Evolutionary conservation across 257 asterid species (phyloP), one percentile per base, ranked within the genome.

Genomic region (Hygrophila difformis): DNA sequence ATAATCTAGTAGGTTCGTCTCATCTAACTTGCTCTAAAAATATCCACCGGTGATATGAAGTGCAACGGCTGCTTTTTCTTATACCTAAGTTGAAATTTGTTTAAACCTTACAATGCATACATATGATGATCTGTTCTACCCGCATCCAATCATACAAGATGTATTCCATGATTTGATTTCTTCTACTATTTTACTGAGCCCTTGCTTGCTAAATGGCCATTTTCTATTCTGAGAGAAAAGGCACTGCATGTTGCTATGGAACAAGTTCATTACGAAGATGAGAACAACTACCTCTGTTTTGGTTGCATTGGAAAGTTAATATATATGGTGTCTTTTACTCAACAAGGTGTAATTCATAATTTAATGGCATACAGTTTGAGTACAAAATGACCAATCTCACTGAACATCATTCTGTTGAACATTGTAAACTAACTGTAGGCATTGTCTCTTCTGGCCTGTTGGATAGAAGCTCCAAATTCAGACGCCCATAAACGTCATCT

Each of bases 381-480:
- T 18, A 8, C 7, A 41, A 6, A 7, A 15, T 13, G 2, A 10
- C 12, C 37, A 1, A 5, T 10, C 3, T 8, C 1, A 0, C 15
- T 39, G 44, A n/a, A n/a, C n/a, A n/a, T n/a, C n/a, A n/a, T n/a
- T n/a, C n/a, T n/a, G n/a, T n/a, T n/a, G n/a, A n/a, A n/a, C n/a
- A n/a, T n/a, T n/a, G 6, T 12, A 10, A 10, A 41, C 10, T 11
- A 39, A 15, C 20, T 49, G 52, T 68, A 44, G 65, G 65, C n/a
- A n/a, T n/a, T n/a, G n/a, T n/a, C n/a, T n/a, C n/a, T n/a, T n/a
- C n/a, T n/a, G n/a, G n/a, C n/a, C 12, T 72, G 75, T 26, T 72
- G 79, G 79, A 63, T 51, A 5, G 79, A 72, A 57, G 75, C 55
- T 51, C 79, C 72, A 2, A 67, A 72, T 23, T 50, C 69, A 9